Base-by-base conservation (phyloP, 768 basidiomycete species). In the Kwoniella dejecticola region DNA sequence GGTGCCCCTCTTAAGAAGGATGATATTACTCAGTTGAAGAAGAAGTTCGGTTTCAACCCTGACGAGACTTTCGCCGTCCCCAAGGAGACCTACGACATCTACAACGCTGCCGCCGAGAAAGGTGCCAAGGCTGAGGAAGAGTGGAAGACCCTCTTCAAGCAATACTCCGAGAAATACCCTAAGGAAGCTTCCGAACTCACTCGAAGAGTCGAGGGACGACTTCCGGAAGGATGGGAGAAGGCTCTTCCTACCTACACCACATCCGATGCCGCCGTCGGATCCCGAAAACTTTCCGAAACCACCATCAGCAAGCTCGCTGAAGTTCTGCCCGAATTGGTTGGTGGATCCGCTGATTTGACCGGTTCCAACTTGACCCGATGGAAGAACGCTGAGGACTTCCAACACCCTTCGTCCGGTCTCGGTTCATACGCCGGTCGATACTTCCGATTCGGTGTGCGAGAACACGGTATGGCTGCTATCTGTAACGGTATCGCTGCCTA, bases 401-500 rank as follows among this genome's bases (percentile, higher is more conserved):
- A 97, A 80, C 89, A 85, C 41, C 89, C 89, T 19, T 86, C 83
- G 81, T 93, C 90, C 19, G 86, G 86, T 30, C 83, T 95, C 44
- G 94, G 94, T 60, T 83, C 78, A 61, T 95, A 92, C 80, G 81
- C 86, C 58, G 94, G 94, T 53, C 89, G 87, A 47, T 96, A 97
- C 79, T 86, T 97, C 78, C 89, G 93, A 57, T 97, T 89, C 82
- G 94, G 94, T 85, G 92, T 97, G 59, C 90, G 94, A 80, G 94
- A 97, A 80, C 94, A 97, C 80, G 94, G 83, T 69, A 97, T 96
- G 93, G 90, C 89, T 71, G 94, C 93, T 56, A 92, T 97, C 72
- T 90, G 88, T 68, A 96, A 96, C 79, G 93, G 93, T 77, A 79
- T 94, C 64, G 79, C 83, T 64, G 93, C 92, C 2, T 97, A 96